These are phyloP conservation scores for Azolla pinnata DNA, from an alignment of 75 land plant genomes.

Conservation along the genomic window DNA sequence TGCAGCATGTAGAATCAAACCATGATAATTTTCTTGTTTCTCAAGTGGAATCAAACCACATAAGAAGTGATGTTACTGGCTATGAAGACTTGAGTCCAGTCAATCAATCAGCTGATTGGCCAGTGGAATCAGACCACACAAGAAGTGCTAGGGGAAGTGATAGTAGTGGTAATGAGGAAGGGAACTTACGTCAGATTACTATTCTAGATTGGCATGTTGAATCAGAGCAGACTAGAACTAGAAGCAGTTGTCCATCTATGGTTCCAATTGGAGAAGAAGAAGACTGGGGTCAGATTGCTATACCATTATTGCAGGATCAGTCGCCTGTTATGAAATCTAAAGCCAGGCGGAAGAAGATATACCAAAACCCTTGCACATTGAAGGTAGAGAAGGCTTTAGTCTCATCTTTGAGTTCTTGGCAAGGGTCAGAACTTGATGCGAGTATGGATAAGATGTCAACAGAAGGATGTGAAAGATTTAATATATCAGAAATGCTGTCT, in stretches of 20 bases:
- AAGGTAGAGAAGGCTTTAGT: conserved; percentile 6
- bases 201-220: not conserved
- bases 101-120: too few relatives aligned
- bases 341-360: not conserved
- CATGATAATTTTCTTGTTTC: too few relatives aligned
- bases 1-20: not conserved
- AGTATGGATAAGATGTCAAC: not conserved
- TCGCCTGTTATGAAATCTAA: conserved; percentile 1
- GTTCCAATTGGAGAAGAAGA: not conserved
- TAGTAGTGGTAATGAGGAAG: not conserved
- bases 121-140: not conserved
- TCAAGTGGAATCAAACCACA: not conserved
- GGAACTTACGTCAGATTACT: not conserved
- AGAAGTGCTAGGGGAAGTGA: not conserved
- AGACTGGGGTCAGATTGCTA: not conserved
- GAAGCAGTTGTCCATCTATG: not conserved
- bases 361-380: not conserved
- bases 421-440: not conserved
- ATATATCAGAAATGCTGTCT: too few relatives aligned
- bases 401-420: conserved; percentile 9
- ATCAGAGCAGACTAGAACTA: not conserved
- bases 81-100: too few relatives aligned
- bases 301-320: not conserved
- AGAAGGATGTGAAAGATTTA: not conserved
- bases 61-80: too few relatives aligned